A percentile compares a stretch with the other conserved stretches of the same genome.
phyloP scores from a whole-genome alignment of 139 green algal species.

The Chlamydomonas asymmetrica region DNA sequence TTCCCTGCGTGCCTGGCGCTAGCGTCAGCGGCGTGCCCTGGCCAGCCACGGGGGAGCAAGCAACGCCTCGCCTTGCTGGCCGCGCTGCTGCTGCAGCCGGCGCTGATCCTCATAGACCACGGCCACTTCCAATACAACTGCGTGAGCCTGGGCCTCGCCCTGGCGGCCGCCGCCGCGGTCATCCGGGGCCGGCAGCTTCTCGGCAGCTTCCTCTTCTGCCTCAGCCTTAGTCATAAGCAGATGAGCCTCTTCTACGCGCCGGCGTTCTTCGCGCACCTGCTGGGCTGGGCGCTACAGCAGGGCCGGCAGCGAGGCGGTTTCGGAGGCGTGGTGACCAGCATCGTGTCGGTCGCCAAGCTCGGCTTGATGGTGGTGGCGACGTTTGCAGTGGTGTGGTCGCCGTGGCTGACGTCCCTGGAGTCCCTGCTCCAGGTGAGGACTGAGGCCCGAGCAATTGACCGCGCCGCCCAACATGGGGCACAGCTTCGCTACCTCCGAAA shows the following conservation, averaged over 20 bases:
- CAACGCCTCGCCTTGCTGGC: too few species aligned
- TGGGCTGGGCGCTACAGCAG: conserved; percentile 80
- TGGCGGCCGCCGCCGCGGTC: conserved; percentile 30
- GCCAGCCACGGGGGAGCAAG: too few species aligned
- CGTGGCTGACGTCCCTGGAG: conserved; percentile 60
- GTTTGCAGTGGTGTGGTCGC: conserved; percentile 82
- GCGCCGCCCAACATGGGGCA: background rate
- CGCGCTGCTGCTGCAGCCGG: conserved; percentile 80
- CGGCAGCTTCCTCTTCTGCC: conserved; percentile 76
- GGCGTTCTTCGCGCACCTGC: conserved; percentile 94
- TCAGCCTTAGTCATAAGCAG: conserved; percentile 92
- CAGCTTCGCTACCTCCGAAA: background rate
- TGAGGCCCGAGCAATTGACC: background rate
- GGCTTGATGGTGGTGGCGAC: conserved; percentile 43
- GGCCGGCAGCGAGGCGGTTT: background rate
- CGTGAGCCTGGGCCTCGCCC: conserved; percentile 51
- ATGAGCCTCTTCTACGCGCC: conserved; percentile 96
- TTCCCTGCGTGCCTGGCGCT: too few species aligned
- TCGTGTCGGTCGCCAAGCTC: conserved; percentile 36
- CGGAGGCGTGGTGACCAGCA: background rate
- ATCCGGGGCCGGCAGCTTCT: conserved; percentile 13
- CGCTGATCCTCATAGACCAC: conserved; percentile 91
- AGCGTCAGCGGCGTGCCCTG: too few species aligned
- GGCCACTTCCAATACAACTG: conserved; percentile 93
- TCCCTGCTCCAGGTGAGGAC: conserved; percentile 31